A percentile compares a stretch with the other conserved stretches of the same genome.
phyloP scores from a whole-genome alignment of 257 asterid species.

The Fraxinus quadrangulata region DNA sequence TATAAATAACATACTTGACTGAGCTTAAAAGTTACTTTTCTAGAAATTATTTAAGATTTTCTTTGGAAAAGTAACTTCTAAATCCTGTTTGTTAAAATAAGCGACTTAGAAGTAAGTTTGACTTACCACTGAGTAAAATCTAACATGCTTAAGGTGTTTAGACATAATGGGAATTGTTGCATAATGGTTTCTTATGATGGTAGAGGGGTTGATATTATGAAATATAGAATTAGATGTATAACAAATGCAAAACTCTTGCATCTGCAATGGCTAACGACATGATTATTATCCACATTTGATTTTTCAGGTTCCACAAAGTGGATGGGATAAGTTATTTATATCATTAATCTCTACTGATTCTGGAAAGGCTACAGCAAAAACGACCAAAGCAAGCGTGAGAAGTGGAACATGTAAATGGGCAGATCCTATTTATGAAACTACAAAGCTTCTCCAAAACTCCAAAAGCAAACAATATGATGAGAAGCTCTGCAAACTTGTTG shows the following conservation, averaged over 20 bases:
- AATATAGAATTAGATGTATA: background rate
- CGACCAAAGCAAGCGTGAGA: conserved; percentile 89
- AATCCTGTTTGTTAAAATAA: background rate
- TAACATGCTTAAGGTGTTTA: background rate
- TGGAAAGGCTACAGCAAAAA: conserved; percentile 84
- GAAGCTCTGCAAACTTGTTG: conserved; percentile 89
- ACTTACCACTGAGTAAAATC: background rate
- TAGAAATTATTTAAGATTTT: background rate
- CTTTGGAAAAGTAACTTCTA: background rate
- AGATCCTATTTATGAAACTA: conserved; percentile 96
- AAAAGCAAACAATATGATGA: conserved; percentile 85
- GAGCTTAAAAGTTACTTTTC: background rate
- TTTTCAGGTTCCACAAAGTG: conserved; percentile 86
- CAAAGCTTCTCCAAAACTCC: conserved; percentile 91
- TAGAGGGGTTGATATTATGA: background rate
- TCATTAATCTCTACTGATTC: conserved; percentile 78
- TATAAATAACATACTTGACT: background rate
- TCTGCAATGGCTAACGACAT: conserved; percentile 5
- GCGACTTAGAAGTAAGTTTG: background rate
- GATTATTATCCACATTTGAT: conserved; percentile 16
- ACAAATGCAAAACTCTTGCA: background rate
- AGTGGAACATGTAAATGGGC: conserved; percentile 98
- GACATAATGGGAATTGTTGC: background rate
- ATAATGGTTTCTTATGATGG: background rate
- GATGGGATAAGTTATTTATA: conserved; percentile 97